These are phyloP conservation scores for Phoma herbarum DNA, from an alignment of 2,329 filamentous ascomycete species.

Conservation along the genomic window DNA sequence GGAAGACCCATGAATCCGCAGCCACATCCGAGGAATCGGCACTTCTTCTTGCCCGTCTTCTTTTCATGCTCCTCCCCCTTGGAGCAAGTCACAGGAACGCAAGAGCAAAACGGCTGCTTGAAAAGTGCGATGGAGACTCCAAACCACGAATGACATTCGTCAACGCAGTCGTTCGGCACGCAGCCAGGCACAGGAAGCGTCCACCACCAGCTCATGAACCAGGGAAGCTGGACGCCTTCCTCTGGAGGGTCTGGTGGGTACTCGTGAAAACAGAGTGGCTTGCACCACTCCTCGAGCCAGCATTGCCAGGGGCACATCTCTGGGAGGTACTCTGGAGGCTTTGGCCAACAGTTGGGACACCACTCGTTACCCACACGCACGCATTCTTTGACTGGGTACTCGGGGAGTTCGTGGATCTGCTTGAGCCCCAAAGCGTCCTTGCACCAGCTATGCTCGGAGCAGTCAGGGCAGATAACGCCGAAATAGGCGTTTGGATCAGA, in stretches of 20 bases:
- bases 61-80: conserved; percentile 22
- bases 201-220: conserved; percentile 24
- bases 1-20: conserved; percentile 39
- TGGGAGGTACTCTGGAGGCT: background rate
- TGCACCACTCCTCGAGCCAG: conserved; percentile 21
- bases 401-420: background rate
- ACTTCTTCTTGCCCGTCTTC: conserved; percentile 22
- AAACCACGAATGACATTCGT: conserved; percentile 17
- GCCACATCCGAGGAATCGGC: conserved; percentile 33
- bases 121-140: conserved; percentile 12
- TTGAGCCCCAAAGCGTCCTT: background rate
- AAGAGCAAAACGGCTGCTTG: conserved; percentile 27
- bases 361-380: background rate
- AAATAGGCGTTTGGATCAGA: background rate
- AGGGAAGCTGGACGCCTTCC: background rate
- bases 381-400: background rate
- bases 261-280: background rate
- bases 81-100: conserved; percentile 22
- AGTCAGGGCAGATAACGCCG: background rate
- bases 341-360: conserved; percentile 7
- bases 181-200: conserved; percentile 16
- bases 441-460: background rate
- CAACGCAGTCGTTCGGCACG: conserved; percentile 24
- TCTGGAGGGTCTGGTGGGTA: background rate
- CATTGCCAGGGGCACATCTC: conserved; percentile 16